Percentiles rank a stretch among this genome's conserved stretches.
Conservation (phyloP, 2,329 filamentous ascomycete species). For the Epichloe glyceriae region DNA sequence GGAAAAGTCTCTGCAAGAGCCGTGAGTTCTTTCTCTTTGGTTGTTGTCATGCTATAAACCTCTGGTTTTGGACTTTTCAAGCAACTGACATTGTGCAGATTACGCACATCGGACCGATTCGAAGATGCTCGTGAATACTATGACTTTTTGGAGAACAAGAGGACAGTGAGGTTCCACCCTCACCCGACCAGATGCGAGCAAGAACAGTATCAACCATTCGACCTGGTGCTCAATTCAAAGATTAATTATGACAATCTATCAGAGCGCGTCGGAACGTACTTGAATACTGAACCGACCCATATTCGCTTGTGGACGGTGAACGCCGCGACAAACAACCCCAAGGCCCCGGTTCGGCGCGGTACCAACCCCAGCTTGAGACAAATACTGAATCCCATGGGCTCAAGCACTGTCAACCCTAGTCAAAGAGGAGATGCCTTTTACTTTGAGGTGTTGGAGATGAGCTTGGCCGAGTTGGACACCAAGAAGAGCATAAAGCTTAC, state of each 20-base stretch:
- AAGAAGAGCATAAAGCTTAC: constrained; percentile 77
- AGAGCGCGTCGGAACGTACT: constrained; percentile 65
- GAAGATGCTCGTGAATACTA: constrained; percentile 78
- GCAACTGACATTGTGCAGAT: constrained; percentile 4
- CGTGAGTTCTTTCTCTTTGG: constrained; percentile 12
- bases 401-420: constrained; percentile 52
- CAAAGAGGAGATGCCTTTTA: constrained; percentile 70
- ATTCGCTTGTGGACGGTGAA: constrained; percentile 86
- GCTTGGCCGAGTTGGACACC: constrained; percentile 80
- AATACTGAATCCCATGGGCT: constrained; percentile 64
- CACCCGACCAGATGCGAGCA: constrained; percentile 44
- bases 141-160: constrained; percentile 80
- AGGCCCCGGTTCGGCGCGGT: constrained; percentile 62
- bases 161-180: constrained; percentile 65
- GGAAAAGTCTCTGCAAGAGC: constrained; percentile 19
- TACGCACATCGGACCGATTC: constrained; percentile 33
- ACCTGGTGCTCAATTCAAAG: constrained; percentile 70
- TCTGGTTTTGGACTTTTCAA: neutral
- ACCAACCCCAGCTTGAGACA: constrained; percentile 57
- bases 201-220: constrained; percentile 53
- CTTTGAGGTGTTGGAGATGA: constrained; percentile 92
- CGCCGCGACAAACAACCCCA: constrained; percentile 61
- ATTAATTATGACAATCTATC: constrained; percentile 81
- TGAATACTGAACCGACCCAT: constrained; percentile 72
- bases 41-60: neutral